phyloP scores from a whole-genome alignment of 2,329 filamentous ascomycete genomes.

The Fusarium humuli region DNA sequence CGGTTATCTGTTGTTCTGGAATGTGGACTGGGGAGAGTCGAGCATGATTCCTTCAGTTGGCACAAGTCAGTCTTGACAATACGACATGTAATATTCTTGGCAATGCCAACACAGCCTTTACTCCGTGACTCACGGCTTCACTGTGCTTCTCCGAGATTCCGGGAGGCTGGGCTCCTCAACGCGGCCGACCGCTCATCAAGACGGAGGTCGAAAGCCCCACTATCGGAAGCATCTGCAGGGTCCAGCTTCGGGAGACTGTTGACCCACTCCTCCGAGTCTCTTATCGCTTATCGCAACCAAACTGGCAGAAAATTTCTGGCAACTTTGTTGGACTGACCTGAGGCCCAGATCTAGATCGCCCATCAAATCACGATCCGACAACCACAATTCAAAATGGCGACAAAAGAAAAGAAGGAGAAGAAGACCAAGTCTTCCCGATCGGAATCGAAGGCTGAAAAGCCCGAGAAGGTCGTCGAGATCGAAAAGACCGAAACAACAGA shows the following conservation, averaged over 20 bases:
- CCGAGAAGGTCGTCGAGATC: conserved; percentile 15
- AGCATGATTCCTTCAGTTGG: background rate
- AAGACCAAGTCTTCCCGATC: conserved; percentile 37
- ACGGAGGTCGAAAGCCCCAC: conserved; percentile 25
- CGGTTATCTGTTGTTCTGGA: background rate
- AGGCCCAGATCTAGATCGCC: conserved; percentile 1
- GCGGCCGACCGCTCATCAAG: conserved; percentile 17
- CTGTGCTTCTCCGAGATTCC: conserved; percentile 17
- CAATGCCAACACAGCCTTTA: background rate
- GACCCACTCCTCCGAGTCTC: conserved; percentile 33
- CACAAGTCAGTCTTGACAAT: background rate
- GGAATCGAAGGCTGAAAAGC: conserved; percentile 25
- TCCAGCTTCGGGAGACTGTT: conserved; percentile 7
- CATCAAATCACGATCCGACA: conserved; percentile 3
- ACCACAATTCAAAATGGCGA: conserved; percentile 41
- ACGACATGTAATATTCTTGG: background rate
- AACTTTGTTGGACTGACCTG: conserved; percentile 22
- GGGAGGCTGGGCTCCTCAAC: conserved; percentile 13
- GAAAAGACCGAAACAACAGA: conserved; percentile 29
- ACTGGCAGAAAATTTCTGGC: conserved; percentile 21
- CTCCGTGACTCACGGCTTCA: background rate
- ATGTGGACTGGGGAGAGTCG: background rate
- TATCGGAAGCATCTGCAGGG: conserved; percentile 26
- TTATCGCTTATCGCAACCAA: conserved; percentile 47
- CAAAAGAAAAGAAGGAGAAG: conserved; percentile 46